Evolutionary conservation across 345 rosid species (phyloP), one percentile per base, ranked within the genome.

Genomic region (Euclidium syriacum): DNA sequence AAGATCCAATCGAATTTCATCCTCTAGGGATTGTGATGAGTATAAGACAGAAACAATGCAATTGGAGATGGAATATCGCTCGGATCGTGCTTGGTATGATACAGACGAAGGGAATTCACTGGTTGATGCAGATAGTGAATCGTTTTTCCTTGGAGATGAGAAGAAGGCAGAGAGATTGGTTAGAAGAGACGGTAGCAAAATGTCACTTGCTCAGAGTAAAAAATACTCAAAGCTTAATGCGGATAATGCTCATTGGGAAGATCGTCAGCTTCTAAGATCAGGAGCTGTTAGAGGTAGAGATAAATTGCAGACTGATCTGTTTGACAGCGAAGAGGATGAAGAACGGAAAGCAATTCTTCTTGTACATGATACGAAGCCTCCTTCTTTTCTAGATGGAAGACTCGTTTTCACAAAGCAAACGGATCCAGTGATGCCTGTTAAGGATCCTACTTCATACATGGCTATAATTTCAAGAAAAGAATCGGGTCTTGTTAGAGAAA

Each of bases 201-300:
- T 94, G 97, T 78, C 97, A 3, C 87, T 89, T 27, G 80, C 98
- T 74, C 97, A 90, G 77, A 92, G 95, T 79, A 89, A 87, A 78
- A 92, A 82, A 77, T 68, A 83, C 42, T 92, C 98, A 51, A 97
- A 90, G 67, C 91, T 80, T 50, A 90, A 88, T 65, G 91, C 90
- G 30, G 99, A 90, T 67, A 94, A 90, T 68, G 88, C 94, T 38
- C 99, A 90, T 58, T 94, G 99, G 99, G 99, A 94, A 82, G 99
- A 94, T 52, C 78, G 96, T 12, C 99, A 94, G 65, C 96, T 94
- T 68, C 77, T 90, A 70, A 84, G 97, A 80, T 94, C 99, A 25
- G 99, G 99, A 61, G 95, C 97, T 68, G 99, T 94, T 52, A 81
- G 95, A 72, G 99, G 97, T 57, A 94, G 91, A 52, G 97, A 84